phyloP scores from a whole-genome alignment of 805 yeast genomes.

The Monosporozyma unispora region DNA sequence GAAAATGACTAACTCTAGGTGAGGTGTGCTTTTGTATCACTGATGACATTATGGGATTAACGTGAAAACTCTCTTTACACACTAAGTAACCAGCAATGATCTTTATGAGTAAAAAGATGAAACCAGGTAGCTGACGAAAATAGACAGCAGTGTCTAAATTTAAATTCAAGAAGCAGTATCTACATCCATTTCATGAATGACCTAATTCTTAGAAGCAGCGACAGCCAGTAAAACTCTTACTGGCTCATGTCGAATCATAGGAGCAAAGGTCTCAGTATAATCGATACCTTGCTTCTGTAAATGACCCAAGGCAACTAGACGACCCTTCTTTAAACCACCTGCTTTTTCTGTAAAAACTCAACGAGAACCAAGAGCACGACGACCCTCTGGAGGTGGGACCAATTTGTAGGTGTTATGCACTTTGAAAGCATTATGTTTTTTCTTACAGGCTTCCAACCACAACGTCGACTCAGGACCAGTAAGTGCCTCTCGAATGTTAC shows the following conservation, averaged over 20 bases:
- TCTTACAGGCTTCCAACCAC: slow-evolving; percentile 4
- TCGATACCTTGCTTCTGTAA: slow-evolving; percentile 18
- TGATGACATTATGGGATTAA: too few species aligned
- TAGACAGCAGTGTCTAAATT: slow-evolving; percentile 1
- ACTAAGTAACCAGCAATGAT: slow-evolving; percentile 7
- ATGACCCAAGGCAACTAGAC: slow-evolving; percentile 23
- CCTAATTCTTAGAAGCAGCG: slow-evolving; percentile 1
- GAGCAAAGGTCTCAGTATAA: slow-evolving; percentile 23
- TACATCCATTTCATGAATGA: slow-evolving; percentile 18
- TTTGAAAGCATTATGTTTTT: slow-evolving; percentile 4
- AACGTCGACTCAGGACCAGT: neutral
- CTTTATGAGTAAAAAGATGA: slow-evolving; percentile 2
- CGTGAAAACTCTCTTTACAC: too few species aligned
- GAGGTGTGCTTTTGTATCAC: too few species aligned
- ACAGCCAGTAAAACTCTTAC: slow-evolving; percentile 8
- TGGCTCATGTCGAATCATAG: slow-evolving; percentile 19
- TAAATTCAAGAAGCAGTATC: slow-evolving; percentile 8
- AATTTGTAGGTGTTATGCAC: slow-evolving; percentile 6
- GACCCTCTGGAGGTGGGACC: neutral
- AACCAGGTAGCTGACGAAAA: slow-evolving; percentile 5
- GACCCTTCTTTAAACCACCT: slow-evolving; percentile 13
- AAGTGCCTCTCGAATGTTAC: neutral
- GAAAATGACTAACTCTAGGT: too few species aligned
- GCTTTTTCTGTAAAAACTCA: slow-evolving; percentile 18
- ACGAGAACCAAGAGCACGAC: slow-evolving; percentile 6